Percentiles rank a stretch among this genome's conserved stretches.
These are phyloP conservation scores for Thielaviopsis euricoi DNA, from an alignment of 2,329 filamentous ascomycete genomes.

Conservation along the genomic window DNA sequence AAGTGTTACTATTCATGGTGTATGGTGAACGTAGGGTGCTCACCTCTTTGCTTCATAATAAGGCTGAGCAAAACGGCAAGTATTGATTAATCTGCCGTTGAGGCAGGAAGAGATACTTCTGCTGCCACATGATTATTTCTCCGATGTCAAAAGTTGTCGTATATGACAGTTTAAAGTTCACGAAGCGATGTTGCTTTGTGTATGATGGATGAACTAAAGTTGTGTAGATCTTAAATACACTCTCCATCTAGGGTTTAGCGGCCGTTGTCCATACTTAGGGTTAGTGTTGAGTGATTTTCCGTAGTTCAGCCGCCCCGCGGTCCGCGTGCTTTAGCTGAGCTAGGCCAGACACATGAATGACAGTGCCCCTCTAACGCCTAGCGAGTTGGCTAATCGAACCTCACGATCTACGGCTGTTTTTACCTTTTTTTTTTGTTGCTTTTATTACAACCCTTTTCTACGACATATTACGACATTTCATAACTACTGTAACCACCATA, in stretches of 20 bases:
- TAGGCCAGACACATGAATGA: no score
- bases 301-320: slow-evolving; percentile 7
- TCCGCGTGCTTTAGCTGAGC: background rate
- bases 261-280: background rate
- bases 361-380: no score
- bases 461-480: background rate
- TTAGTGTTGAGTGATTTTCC: background rate
- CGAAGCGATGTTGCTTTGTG: background rate
- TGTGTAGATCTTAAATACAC: background rate
- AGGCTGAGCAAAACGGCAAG: background rate
- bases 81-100: background rate
- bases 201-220: background rate
- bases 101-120: background rate
- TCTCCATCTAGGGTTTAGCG: no score
- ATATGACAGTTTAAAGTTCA: background rate
- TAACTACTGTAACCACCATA: background rate
- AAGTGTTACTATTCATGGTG: background rate
- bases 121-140: background rate
- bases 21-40: no score
- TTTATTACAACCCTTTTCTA: no score
- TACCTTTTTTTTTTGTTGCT: no score
- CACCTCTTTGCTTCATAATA: background rate
- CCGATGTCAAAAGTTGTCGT: background rate
- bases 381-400: no score
- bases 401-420: no score